phyloP scores from a whole-genome alignment of 805 yeast species.

The Candida maesae region DNA sequence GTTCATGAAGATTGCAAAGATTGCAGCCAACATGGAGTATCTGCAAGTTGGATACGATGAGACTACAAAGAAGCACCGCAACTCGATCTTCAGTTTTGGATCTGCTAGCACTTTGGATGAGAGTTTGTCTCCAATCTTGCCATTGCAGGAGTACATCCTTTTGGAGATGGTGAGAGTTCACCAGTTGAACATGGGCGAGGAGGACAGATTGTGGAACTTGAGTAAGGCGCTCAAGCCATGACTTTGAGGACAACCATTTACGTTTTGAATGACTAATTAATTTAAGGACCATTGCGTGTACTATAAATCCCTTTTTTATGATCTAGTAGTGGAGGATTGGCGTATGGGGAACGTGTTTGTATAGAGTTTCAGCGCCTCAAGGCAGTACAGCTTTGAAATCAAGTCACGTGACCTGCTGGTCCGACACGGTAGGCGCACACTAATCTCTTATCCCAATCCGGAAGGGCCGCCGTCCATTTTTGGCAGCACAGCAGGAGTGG shows the following conservation, averaged over 20 bases:
- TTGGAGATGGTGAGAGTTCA: conserved; percentile 69
- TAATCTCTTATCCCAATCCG: not conserved
- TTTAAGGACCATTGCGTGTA: too few species aligned
- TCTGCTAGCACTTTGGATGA: conserved; percentile 22
- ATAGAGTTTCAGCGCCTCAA: too few species aligned
- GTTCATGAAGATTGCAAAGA: conserved; percentile 60
- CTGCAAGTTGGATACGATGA: conserved; percentile 57
- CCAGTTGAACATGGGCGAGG: conserved; percentile 54
- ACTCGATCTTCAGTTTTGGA: conserved; percentile 24
- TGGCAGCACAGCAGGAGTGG: not conserved
- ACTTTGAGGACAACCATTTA: not conserved
- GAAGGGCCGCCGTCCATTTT: not conserved
- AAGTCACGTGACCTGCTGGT: too few species aligned
- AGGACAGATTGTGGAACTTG: conserved; percentile 69
- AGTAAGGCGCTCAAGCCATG: conserved; percentile 40
- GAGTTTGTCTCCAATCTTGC: conserved; percentile 31
- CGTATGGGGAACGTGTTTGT: too few species aligned
- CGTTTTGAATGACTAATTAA: too few species aligned
- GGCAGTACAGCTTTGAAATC: too few species aligned
- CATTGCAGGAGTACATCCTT: conserved; percentile 49
- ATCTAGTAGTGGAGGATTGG: too few species aligned
- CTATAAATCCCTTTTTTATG: too few species aligned
- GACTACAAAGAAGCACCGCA: conserved; percentile 23
- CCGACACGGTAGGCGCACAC: not conserved
- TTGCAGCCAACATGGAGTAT: conserved; percentile 62